Evolutionary conservation across 2,329 filamentous ascomycete species (phyloP).

Genomic region (Penicillium palitans): DNA sequence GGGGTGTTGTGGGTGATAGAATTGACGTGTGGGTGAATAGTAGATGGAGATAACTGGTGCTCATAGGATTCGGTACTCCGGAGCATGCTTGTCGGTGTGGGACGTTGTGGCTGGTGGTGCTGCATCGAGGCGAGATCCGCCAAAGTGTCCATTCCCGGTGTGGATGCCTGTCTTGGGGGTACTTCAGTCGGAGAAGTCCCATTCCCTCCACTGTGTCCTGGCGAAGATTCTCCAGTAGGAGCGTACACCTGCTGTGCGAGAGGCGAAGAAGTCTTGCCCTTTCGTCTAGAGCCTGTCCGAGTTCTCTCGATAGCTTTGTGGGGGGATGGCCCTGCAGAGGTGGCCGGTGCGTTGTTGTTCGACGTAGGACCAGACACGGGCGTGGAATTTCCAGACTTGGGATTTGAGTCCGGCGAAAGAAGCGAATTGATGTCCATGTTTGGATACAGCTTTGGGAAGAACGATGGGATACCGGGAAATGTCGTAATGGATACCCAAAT

Average conservation of each 20-base stretch:
- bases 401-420: conserved; percentile 47
- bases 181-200: conserved; percentile 40
- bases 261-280: conserved; percentile 43
- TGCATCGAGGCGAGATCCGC: conserved; percentile 51
- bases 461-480: conserved; percentile 6
- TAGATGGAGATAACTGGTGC: conserved; percentile 46
- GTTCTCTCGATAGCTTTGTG: conserved; percentile 41
- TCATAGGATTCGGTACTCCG: conserved; percentile 45
- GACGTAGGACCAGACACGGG: conserved; percentile 30
- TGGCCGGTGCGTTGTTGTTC: conserved; percentile 28
- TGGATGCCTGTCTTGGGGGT: conserved; percentile 44
- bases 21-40: conserved; percentile 42
- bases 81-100: conserved; percentile 39
- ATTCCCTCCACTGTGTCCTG: conserved; percentile 30
- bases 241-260: conserved; percentile 46
- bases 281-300: conserved; percentile 35
- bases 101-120: conserved; percentile 45
- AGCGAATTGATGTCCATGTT: conserved; percentile 51
- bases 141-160: conserved; percentile 51
- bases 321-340: conserved; percentile 32
- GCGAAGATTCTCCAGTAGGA: conserved; percentile 42
- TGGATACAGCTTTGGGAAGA: conserved; percentile 5
- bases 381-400: conserved; percentile 39
- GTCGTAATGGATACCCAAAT: conserved; percentile 19
- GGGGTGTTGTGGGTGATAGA: conserved; percentile 40